phyloP scores from a whole-genome alignment of 176 grass and related monocot species.

The Canna indica region DNA sequence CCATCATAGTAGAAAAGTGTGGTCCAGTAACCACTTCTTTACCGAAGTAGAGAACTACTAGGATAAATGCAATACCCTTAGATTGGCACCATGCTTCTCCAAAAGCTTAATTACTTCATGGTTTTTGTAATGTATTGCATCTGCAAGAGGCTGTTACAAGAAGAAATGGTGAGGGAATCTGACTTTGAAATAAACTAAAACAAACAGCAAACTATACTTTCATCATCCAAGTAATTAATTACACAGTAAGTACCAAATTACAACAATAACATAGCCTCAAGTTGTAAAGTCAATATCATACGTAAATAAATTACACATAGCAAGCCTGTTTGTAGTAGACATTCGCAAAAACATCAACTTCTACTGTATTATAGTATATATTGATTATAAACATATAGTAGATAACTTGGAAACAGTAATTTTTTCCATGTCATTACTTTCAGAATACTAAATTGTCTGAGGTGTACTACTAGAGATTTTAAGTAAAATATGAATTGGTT shows the following conservation, averaged over 20 bases:
- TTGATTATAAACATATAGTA: too few relatives aligned
- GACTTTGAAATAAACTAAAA: neutral
- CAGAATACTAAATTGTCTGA: neutral
- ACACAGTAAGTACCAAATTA: too few relatives aligned
- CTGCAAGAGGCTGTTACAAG: conserved; percentile 72
- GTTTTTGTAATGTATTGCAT: conserved; percentile 95
- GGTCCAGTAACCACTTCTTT: neutral
- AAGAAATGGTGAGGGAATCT: neutral
- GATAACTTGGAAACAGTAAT: too few relatives aligned
- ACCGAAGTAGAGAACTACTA: neutral
- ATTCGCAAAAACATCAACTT: neutral
- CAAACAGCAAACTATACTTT: neutral
- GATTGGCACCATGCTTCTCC: conserved; percentile 81
- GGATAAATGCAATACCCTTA: conserved; percentile 28
- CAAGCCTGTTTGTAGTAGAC: neutral
- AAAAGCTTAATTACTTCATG: conserved; percentile 85
- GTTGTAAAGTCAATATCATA: too few relatives aligned
- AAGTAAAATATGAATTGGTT: neutral
- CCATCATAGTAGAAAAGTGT: conserved; percentile 10
- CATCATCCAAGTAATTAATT: neutral
- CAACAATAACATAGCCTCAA: too few relatives aligned
- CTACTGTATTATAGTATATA: too few relatives aligned
- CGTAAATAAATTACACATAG: neutral
- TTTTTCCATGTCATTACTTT: too few relatives aligned
- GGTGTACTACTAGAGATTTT: neutral